These are phyloP conservation scores for Wakefieldia striispora DNA, from an alignment of 768 basidiomycete genomes.

Conservation along the genomic window DNA sequence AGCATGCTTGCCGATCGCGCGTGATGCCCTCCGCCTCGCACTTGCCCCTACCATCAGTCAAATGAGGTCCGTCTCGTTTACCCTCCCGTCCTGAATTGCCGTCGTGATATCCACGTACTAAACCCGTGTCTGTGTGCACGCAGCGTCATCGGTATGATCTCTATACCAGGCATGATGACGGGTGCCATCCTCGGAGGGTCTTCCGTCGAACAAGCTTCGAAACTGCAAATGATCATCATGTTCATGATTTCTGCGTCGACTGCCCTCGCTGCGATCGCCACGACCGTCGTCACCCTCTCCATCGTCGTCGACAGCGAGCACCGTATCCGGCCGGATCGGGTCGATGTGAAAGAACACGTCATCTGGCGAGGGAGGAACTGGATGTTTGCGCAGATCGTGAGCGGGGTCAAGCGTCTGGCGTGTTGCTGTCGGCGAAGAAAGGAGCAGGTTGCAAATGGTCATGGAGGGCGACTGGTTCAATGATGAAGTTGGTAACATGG, in stretches of 20 bases:
- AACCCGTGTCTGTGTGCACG: not conserved
- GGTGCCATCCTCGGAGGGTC: conserved; percentile 87
- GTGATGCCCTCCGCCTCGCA: conserved; percentile 75
- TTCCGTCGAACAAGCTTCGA: conserved; percentile 82
- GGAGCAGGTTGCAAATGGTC: not conserved
- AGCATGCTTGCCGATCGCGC: conserved; percentile 76
- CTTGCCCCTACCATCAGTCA: conserved; percentile 80
- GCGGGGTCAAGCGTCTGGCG: conserved; percentile 1
- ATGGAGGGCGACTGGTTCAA: not conserved
- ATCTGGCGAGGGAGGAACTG: conserved; percentile 38
- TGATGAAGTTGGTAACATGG: too few relatives aligned
- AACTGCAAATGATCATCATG: conserved; percentile 91
- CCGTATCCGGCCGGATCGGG: conserved; percentile 61
- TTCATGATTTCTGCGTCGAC: conserved; percentile 87
- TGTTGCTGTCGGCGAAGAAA: conserved; percentile 13
- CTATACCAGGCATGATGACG: conserved; percentile 92
- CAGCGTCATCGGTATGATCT: conserved; percentile 72
- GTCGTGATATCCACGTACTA: not conserved
- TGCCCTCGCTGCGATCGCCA: conserved; percentile 64
- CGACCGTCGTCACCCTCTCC: conserved; percentile 57
- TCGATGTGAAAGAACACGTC: conserved; percentile 38
- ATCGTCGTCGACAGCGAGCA: conserved; percentile 69
- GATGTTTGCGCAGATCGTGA: conserved; percentile 21
- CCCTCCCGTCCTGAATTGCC: not conserved
- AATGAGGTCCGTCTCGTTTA: conserved; percentile 59